Conservation (phyloP, 2,329 filamentous ascomycete genomes). For the Alternaria postmessia region DNA sequence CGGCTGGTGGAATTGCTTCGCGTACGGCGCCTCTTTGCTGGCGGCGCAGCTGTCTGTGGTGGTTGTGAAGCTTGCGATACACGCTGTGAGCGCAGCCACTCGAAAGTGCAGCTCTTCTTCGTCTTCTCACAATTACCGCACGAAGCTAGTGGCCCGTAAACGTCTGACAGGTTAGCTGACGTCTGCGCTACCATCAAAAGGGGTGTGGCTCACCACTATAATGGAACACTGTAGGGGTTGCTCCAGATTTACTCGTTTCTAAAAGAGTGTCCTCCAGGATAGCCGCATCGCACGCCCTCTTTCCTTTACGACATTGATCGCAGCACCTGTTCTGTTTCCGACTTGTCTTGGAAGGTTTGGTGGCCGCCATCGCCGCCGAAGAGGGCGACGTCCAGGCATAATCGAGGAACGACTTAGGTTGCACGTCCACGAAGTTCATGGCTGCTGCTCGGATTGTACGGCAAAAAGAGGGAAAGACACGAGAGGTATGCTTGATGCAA, state of each 20-base stretch:
- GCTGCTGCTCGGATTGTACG: slow-evolving; percentile 32
- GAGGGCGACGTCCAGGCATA: slow-evolving; percentile 49
- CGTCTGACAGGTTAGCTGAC: slow-evolving; percentile 38
- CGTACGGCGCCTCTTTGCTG: slow-evolving; percentile 43
- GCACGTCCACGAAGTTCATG: slow-evolving; percentile 50
- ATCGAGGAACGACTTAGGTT: slow-evolving; percentile 47
- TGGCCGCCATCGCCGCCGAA: slow-evolving; percentile 24
- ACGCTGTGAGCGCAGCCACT: slow-evolving; percentile 53
- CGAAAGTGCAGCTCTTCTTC: slow-evolving; percentile 56
- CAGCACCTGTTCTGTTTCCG: slow-evolving; percentile 57
- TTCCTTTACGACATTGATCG: slow-evolving; percentile 58
- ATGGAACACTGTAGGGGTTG: slow-evolving; percentile 42
- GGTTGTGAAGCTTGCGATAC: slow-evolving; percentile 39
- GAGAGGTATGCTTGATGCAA: slow-evolving; percentile 21
- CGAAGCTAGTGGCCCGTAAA: slow-evolving; percentile 44
- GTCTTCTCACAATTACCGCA: slow-evolving; percentile 57
- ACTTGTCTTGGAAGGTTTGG: slow-evolving; percentile 44
- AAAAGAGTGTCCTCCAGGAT: slow-evolving; percentile 47
- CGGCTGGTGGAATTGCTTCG: slow-evolving; percentile 21
- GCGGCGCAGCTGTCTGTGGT: slow-evolving; percentile 26
- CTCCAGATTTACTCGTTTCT: slow-evolving; percentile 31
- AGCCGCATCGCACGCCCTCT: slow-evolving; percentile 55
- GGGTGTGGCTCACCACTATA: slow-evolving; percentile 43
- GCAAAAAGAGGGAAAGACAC: slow-evolving; percentile 40
- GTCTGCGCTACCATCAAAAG: neutral